Percentiles rank a stretch among this genome's conserved stretches.
These are phyloP conservation scores for Aegilops tauschii DNA, from an alignment of 176 grass and related monocot species.

Conservation along the genomic window DNA sequence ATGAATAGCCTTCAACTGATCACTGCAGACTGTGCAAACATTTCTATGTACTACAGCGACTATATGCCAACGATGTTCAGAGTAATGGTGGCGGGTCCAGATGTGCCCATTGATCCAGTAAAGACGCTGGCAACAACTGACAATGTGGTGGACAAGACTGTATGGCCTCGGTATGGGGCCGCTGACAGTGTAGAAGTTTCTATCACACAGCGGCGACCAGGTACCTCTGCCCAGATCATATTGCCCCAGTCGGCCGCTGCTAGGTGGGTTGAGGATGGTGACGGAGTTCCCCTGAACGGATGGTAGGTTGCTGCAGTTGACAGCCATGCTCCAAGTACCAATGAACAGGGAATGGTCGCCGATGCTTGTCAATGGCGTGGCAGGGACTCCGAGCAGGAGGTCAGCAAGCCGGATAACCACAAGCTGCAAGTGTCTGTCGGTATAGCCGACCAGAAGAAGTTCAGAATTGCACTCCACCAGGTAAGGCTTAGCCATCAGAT, in stretches of 20 bases:
- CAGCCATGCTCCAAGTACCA: not conserved
- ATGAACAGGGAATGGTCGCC: slow-evolving; percentile 10
- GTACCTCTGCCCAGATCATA: not conserved
- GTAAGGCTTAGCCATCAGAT: not conserved
- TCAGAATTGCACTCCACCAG: slow-evolving; percentile 6
- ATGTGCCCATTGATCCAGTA: not conserved
- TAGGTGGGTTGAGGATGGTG: not conserved
- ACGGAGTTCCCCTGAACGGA: not conserved
- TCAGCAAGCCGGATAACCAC: not conserved
- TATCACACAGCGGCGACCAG: not conserved
- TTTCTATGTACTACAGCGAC: not conserved
- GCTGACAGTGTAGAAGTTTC: not conserved
- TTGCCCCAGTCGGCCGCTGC: not conserved
- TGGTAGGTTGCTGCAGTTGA: not conserved
- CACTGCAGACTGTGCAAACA: not conserved
- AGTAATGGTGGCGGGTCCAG: not conserved
- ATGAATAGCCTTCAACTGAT: not conserved
- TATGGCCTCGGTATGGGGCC: not conserved
- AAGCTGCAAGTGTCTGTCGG: not conserved
- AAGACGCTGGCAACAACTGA: slow-evolving; percentile 5
- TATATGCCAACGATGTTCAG: not conserved
- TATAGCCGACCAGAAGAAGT: not conserved
- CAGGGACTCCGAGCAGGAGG: not conserved
- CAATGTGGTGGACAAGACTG: slow-evolving; percentile 5
- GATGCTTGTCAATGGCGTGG: not conserved